phyloP scores from a whole-genome alignment of 2,329 filamentous ascomycete genomes.

The Tricladium varicosporioides region DNA sequence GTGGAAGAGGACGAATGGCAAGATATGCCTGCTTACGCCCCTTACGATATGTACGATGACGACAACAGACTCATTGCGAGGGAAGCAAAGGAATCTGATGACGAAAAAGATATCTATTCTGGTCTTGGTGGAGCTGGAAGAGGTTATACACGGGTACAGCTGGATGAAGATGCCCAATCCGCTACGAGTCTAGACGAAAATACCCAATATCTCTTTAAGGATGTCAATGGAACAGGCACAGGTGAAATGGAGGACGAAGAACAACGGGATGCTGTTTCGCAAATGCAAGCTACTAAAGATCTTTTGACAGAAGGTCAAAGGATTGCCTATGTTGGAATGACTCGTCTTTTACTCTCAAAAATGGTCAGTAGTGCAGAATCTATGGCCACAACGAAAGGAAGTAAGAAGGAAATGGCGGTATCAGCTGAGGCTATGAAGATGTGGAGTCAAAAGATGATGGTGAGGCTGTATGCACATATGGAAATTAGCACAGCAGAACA shows the following conservation, averaged over 20 bases:
- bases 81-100: slow-evolving; percentile 70
- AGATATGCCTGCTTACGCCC: slow-evolving; percentile 88
- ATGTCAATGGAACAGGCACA: slow-evolving; percentile 57
- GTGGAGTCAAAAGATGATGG: slow-evolving; percentile 99
- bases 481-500: slow-evolving; percentile 90
- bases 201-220: slow-evolving; percentile 91
- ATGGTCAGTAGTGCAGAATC: slow-evolving; percentile 70
- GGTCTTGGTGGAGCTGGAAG: slow-evolving; percentile 86
- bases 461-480: slow-evolving; percentile 92
- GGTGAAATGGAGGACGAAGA: slow-evolving; percentile 70
- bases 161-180: slow-evolving; percentile 92
- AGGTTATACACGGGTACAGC: slow-evolving; percentile 90
- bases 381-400: slow-evolving; percentile 55
- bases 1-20: slow-evolving; percentile 79
- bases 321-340: slow-evolving; percentile 92
- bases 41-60: slow-evolving; percentile 94
- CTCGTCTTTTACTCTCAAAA: slow-evolving; percentile 73
- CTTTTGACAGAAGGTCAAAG: slow-evolving; percentile 92
- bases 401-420: slow-evolving; percentile 69
- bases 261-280: slow-evolving; percentile 78
- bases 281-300: slow-evolving; percentile 95
- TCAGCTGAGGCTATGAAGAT: slow-evolving; percentile 80
- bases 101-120: slow-evolving; percentile 66
- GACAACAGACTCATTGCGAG: slow-evolving; percentile 82
- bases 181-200: slow-evolving; percentile 97